Percentiles rank a stretch among this genome's conserved stretches.
Evolutionary conservation across 345 rosid genomes (phyloP).

Genomic region (Capsella bursapastoris): DNA sequence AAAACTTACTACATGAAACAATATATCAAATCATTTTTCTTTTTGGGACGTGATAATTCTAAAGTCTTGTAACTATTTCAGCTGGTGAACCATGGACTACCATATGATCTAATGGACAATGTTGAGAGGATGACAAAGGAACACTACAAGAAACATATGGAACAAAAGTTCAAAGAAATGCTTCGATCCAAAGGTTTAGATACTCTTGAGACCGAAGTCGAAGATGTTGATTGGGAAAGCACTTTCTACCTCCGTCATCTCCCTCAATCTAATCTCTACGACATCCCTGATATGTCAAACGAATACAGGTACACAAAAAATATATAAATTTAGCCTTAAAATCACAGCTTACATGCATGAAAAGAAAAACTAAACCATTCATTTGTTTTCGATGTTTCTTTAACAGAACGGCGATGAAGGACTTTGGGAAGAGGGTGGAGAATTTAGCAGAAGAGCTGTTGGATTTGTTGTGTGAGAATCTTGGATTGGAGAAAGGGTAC

Average conservation of each 20-base stretch:
- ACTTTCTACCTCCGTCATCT: constrained; percentile 73
- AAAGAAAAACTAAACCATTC: background rate
- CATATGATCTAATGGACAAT: constrained; percentile 65
- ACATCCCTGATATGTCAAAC: constrained; percentile 61
- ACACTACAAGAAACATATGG: constrained; percentile 69
- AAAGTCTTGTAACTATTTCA: constrained; percentile 25
- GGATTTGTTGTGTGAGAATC: constrained; percentile 74
- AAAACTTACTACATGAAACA: background rate
- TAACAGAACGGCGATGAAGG: constrained; percentile 63
- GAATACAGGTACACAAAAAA: constrained; percentile 52
- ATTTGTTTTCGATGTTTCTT: background rate
- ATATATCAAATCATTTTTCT: background rate
- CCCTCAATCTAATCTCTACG: constrained; percentile 62
- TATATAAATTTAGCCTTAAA: background rate
- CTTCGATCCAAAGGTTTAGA: constrained; percentile 61
- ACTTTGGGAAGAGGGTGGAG: constrained; percentile 58
- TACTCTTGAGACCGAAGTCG: constrained; percentile 55
- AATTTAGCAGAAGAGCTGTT: constrained; percentile 69
- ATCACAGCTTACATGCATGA: background rate
- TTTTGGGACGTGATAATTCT: background rate
- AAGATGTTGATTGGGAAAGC: constrained; percentile 82
- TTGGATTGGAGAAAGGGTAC: constrained; percentile 80
- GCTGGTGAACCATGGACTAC: constrained; percentile 77
- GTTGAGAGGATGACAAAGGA: constrained; percentile 74
- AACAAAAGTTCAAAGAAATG: constrained; percentile 72